Percentiles rank a stretch among this genome's conserved stretches.
phyloP scores from a whole-genome alignment of 305 asterid genomes.

The Fraxinus ornus region DNA sequence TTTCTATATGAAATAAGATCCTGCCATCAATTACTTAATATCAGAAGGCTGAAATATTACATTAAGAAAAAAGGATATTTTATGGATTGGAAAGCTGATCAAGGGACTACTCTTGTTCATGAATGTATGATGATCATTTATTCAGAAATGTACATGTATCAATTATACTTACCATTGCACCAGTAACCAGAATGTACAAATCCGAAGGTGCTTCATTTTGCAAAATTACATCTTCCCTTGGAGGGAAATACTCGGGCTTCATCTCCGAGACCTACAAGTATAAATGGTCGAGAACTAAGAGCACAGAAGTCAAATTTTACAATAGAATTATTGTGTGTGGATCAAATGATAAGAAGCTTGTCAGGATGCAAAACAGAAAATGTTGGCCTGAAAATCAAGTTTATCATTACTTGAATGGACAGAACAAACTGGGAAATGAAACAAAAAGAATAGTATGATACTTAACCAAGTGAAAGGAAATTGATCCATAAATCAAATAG shows the following conservation, averaged over 20 bases:
- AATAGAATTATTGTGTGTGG: not conserved
- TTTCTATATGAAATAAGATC: slow-evolving; percentile 45
- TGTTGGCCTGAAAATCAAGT: not conserved
- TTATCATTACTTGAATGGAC: not conserved
- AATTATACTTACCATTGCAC: slow-evolving; percentile 21
- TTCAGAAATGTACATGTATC: not conserved
- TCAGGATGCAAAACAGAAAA: not conserved
- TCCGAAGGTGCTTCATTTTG: slow-evolving; percentile 87
- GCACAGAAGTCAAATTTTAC: not conserved
- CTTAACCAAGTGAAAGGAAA: not conserved
- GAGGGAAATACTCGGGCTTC: slow-evolving; percentile 83
- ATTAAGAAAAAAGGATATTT: not conserved
- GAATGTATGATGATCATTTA: not conserved
- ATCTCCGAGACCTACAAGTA: slow-evolving; percentile 66
- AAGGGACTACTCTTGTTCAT: not conserved
- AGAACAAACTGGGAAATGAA: not conserved
- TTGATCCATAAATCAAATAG: not conserved
- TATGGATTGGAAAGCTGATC: not conserved
- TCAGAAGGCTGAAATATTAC: slow-evolving; percentile 20
- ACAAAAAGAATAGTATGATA: not conserved
- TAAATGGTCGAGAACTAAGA: not conserved
- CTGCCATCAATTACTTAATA: slow-evolving; percentile 33
- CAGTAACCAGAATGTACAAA: slow-evolving; percentile 72
- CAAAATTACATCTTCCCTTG: slow-evolving; percentile 75
- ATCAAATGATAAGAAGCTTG: not conserved